Conservation (phyloP, 345 rosid species). For the Citrus sinensis region DNA sequence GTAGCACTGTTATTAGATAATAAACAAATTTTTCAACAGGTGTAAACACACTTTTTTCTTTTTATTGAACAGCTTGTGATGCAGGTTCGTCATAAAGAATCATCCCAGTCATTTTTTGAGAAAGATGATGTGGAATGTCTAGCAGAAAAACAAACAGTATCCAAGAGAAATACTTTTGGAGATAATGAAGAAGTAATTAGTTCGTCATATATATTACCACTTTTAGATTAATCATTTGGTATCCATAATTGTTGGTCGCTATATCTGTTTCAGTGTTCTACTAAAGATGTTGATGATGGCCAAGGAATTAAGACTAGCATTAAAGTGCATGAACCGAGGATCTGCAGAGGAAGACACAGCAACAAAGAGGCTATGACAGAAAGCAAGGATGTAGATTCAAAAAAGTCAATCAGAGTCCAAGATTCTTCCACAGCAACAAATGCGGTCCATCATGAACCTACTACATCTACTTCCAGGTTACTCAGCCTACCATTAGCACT, state of each 20-base stretch:
- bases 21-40: neutral
- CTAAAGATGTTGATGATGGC: neutral
- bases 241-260: neutral
- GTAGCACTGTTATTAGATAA: neutral
- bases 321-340: conserved; percentile 1
- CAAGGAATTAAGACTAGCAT: neutral
- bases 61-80: neutral
- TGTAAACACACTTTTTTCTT: neutral
- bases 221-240: neutral
- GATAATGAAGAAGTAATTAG: neutral
- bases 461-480: neutral
- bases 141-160: neutral
- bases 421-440: neutral
- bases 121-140: neutral
- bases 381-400: neutral
- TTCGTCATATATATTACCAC: neutral
- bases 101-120: neutral
- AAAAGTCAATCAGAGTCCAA: neutral
- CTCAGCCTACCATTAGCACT: neutral
- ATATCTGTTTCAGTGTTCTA: neutral
- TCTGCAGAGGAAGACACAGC: neutral
- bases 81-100: neutral
- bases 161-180: neutral
- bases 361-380: neutral
- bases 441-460: neutral